Base-by-base conservation (phyloP, 345 rosid genomes). In the Arabis hirsuta region DNA sequence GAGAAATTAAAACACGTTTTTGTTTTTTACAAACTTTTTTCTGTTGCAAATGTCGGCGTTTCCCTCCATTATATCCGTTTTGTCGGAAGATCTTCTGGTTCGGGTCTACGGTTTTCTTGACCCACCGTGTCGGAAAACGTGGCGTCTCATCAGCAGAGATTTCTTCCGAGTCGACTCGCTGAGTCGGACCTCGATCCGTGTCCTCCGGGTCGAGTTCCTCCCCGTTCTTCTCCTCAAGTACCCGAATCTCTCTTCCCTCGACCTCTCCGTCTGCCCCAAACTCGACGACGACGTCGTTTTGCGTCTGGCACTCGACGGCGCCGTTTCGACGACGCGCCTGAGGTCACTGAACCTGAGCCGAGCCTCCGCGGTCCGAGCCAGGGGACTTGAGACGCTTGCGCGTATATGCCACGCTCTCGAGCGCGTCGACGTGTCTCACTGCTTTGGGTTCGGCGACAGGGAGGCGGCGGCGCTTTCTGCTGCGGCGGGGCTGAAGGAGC, bases 381-480 rank as follows among this genome's bases (percentile, higher is more conserved):
- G 68, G 14, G 98, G 97, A 1, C 62, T 94, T 61, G 89, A 84
- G 84, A 76, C 74, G 78, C 55, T 94, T 26, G 79, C 82, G 27
- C 76, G 81, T 58, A 79, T 87, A 14, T 91, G 92, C 59, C 80
- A 79, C 52, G 22, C 64, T 64, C 81, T 91, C 65, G 92, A 87
- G 82, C 58, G 83, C 31, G 77, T 94, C 12, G 93, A 91, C 65
- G 89, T 94, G 74, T 94, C 98, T 24, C 79, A 88, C 50, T 89
- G 90, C 55, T 80, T 85, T 34, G 82, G 84, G 54, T 83, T 89
- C 43, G 96, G 96, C 4, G 97, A 91, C 59, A 66, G 85, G 47
- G 98, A 91, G 77, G 96, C 96, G 36, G 97, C 90, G 44, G 98
- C 98, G 24, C 55, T 93, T 36, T 87, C 96, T n/a, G 41, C 38